These are phyloP conservation scores for Yamadazyma olivae DNA, from an alignment of 805 yeast genomes.

Conservation along the genomic window DNA sequence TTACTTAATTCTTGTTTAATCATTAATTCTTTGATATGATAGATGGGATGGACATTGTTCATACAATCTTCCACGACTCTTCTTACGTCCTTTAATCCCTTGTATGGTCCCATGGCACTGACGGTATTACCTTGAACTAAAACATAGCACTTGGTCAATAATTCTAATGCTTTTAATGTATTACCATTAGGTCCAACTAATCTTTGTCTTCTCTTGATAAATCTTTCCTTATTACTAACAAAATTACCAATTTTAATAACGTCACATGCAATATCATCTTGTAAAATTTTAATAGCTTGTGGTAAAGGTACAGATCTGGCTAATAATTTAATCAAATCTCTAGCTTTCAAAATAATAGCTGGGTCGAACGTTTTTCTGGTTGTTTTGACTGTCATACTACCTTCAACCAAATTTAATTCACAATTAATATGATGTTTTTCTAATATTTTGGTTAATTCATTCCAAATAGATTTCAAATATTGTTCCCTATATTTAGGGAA, in stretches of 20 bases:
- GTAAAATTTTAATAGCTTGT: slow-evolving; percentile 87
- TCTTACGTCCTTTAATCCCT: slow-evolving; percentile 87
- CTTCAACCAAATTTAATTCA: slow-evolving; percentile 86
- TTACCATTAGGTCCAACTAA: slow-evolving; percentile 96
- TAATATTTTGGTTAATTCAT: slow-evolving; percentile 81
- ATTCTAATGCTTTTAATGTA: slow-evolving; percentile 91
- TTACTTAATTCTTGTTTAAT: slow-evolving; percentile 92
- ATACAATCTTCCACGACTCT: slow-evolving; percentile 97
- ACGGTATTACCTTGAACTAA: slow-evolving; percentile 98
- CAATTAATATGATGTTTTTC: slow-evolving; percentile 77
- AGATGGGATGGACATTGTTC: slow-evolving; percentile 96
- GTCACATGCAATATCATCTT: slow-evolving; percentile 93
- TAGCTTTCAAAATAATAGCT: slow-evolving; percentile 85
- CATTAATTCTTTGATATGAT: slow-evolving; percentile 96
- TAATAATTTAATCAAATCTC: slow-evolving; percentile 88
- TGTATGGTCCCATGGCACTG: slow-evolving; percentile 93
- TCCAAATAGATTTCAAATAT: slow-evolving; percentile 87
- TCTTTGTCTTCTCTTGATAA: slow-evolving; percentile 93
- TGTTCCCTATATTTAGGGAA: slow-evolving; percentile 96
- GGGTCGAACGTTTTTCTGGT: slow-evolving; percentile 96
- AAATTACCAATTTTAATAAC: slow-evolving; percentile 91
- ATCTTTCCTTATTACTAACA: slow-evolving; percentile 88
- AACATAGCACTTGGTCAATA: slow-evolving; percentile 92
- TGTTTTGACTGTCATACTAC: slow-evolving; percentile 95
- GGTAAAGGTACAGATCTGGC: slow-evolving; percentile 97